Conservation (phyloP, 78 protist genomes). For the Dictyostelium discoideum region dicty_2.7 NC_007089.4:1829501-1830000, state of each 20-base stretch:
- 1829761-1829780: background rate
- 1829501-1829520: background rate
- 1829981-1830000: background rate
- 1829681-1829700: too few relatives aligned
- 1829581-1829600: background rate
- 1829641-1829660: too few relatives aligned
- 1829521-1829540: background rate
- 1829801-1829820: background rate
- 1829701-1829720: background rate
- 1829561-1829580: background rate
- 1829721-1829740: background rate
- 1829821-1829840: background rate
- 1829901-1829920: too few relatives aligned
- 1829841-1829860: background rate
- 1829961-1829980: too few relatives aligned
- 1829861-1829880: background rate
- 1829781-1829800: background rate
- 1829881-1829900: background rate
- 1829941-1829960: background rate
- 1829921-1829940: too few relatives aligned
- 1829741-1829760: background rate
- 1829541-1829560: background rate
- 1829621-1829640: too few relatives aligned
- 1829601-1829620: background rate
- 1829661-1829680: background rate